Base-by-base conservation (phyloP, 75 land plant species). In the Selaginella moellendorffii region DNA sequence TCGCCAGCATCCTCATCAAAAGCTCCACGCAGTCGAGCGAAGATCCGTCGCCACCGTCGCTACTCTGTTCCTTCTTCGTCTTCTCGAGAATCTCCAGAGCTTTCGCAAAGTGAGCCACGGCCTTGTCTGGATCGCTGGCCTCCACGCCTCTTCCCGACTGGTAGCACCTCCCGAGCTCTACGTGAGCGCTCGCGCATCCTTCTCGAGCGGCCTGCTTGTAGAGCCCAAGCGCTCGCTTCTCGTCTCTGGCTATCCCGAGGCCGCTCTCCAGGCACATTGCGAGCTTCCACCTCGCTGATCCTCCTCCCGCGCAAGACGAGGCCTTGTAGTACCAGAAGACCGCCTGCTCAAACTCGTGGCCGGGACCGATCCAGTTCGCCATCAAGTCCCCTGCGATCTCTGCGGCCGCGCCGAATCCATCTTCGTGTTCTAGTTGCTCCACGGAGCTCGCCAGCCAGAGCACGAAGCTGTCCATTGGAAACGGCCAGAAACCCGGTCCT, bases 281-380 rank as follows among this genome's bases (percentile, higher is more conserved):
- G 9, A 56, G 59, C 59, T 24, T 56, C 59, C 59, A 56, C 19
- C 24, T 19, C n/a, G 59, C 59, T 8, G 25, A 21, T 8, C 46
- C 46, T 36, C 46, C 46, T 5, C 46, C 14, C 14, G 46, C 46
- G 14, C 46, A 36, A 5, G 46, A 36, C 46, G 46, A 36, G 5
- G 59, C 59, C 24, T 56, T 24, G 5, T 56, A 21, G 59, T 56
- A 56, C 59, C 59, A 56, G 24, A 21, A 56, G 5, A 25, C 59
- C n/a, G 59, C 59, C 8, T 56, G 59, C 21, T 56, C 59, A 56
- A 56, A 56, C 21, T 56, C 59, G n/a, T 56, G 59, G 24, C n/a
- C n/a, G 9, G 59, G 59, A 8, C 59, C 59, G 24, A 56, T 24
- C 59, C 59, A 56, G 24, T 56, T 56, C 9, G 59, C 59, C 5